Conservation (phyloP, 2,329 filamentous ascomycete genomes). For the Alternaria dauci region DNA sequence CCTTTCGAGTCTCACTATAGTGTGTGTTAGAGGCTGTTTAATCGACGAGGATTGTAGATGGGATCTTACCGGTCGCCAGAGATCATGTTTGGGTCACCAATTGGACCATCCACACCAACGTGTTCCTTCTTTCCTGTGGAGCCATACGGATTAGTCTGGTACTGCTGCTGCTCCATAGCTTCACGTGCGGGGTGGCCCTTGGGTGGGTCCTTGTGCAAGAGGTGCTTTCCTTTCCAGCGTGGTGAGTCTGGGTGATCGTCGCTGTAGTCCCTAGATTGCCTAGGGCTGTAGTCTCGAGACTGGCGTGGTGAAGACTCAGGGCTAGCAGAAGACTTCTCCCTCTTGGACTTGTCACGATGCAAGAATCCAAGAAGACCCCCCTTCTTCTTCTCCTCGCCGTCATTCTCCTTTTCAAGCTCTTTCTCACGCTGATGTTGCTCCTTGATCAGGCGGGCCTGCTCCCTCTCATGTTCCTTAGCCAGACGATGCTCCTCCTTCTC, state of each 20-base stretch:
- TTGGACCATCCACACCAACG: constrained; percentile 43
- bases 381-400: constrained; percentile 49
- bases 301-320: constrained; percentile 29
- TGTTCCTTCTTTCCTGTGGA: constrained; percentile 33
- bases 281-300: constrained; percentile 29
- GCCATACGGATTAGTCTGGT: constrained; percentile 15
- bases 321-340: constrained; percentile 30
- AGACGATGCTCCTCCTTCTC: constrained; percentile 29
- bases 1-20: constrained; percentile 24
- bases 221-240: constrained; percentile 44
- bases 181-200: constrained; percentile 45
- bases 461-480: constrained; percentile 19
- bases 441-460: constrained; percentile 25
- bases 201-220: constrained; percentile 55
- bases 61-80: constrained; percentile 41
- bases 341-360: constrained; percentile 54
- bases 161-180: constrained; percentile 32
- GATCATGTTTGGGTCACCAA: constrained; percentile 35
- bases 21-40: constrained; percentile 4
- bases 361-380: constrained; percentile 52
- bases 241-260: constrained; percentile 28
- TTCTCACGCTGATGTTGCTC: constrained; percentile 28
- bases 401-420: constrained; percentile 30
- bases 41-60: not conserved
- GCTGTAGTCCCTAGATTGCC: constrained; percentile 37